Conservation (phyloP, 352 stramenopile genomes). For the Plasmopara halstedii region DNA sequence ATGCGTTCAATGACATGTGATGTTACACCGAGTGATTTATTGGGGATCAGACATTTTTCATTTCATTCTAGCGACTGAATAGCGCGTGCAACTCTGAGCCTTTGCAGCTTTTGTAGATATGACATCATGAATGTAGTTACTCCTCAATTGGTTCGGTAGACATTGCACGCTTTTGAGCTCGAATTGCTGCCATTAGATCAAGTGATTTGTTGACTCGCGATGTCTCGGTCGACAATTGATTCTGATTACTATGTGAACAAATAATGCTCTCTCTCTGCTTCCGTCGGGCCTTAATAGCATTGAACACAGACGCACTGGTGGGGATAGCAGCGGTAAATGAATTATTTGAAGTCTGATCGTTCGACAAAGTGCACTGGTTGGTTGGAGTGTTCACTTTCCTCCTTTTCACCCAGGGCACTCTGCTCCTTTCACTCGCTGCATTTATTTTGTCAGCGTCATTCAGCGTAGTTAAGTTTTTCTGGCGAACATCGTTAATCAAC, state of each 20-base stretch:
- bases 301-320: slow-evolving; percentile 36
- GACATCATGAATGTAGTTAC: background rate
- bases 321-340: slow-evolving; percentile 3
- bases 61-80: too few relatives aligned
- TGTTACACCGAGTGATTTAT: too few relatives aligned
- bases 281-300: slow-evolving; percentile 34
- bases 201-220: slow-evolving; percentile 12
- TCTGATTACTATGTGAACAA: background rate
- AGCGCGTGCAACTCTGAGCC: too few relatives aligned
- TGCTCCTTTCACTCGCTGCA: slow-evolving; percentile 2
- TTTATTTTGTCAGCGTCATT: background rate
- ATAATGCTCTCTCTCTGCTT: slow-evolving; percentile 16
- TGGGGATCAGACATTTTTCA: too few relatives aligned
- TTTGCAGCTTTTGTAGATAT: slow-evolving; percentile 5
- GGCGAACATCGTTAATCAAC: slow-evolving; percentile 31
- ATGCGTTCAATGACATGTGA: too few relatives aligned
- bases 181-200: slow-evolving; percentile 62
- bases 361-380: background rate
- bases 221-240: background rate
- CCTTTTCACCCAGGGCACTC: slow-evolving; percentile 29
- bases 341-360: background rate
- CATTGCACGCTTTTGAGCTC: slow-evolving; percentile 29
- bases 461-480: slow-evolving; percentile 25
- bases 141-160: slow-evolving; percentile 1
- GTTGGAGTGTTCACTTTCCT: background rate